Evolutionary conservation across 176 grass and related monocot genomes (phyloP).

Genomic region (Lolium multiflorum): DNA sequence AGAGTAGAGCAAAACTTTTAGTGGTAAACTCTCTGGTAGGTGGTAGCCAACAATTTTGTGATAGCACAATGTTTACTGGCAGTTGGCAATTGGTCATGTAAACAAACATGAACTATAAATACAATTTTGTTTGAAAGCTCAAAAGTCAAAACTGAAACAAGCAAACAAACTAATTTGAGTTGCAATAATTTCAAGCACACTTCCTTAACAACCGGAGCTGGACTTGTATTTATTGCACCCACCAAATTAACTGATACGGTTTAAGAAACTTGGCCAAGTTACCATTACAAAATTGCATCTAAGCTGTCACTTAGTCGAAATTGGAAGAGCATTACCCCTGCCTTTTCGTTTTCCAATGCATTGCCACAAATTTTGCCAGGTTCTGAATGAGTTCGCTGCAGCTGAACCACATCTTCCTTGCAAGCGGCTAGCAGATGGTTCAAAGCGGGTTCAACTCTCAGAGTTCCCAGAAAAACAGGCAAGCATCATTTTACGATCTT

Average conservation of each 20-base stretch:
- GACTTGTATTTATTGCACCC: constrained; percentile 3
- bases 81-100: neutral
- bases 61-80: constrained; percentile 5
- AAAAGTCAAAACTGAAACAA: constrained; percentile 19
- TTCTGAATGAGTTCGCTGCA: constrained; percentile 93
- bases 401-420: constrained; percentile 63
- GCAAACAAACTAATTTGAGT: neutral
- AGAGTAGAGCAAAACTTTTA: neutral
- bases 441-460: constrained; percentile 79
- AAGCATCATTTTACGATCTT: neutral
- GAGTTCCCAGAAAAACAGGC: constrained; percentile 51
- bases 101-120: constrained; percentile 11
- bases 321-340: constrained; percentile 10
- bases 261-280: neutral
- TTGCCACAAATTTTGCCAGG: constrained; percentile 64
- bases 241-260: neutral
- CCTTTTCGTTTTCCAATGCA: constrained; percentile 49
- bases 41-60: neutral
- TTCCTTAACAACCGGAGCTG: neutral
- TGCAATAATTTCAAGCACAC: neutral
- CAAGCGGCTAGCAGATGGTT: constrained; percentile 88
- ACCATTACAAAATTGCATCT: neutral
- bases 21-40: constrained; percentile 3
- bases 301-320: neutral
- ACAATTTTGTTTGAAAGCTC: neutral